Base-by-base conservation (phyloP, 108 stramenopile genomes). In the Mediolabrus comicus region DNA sequence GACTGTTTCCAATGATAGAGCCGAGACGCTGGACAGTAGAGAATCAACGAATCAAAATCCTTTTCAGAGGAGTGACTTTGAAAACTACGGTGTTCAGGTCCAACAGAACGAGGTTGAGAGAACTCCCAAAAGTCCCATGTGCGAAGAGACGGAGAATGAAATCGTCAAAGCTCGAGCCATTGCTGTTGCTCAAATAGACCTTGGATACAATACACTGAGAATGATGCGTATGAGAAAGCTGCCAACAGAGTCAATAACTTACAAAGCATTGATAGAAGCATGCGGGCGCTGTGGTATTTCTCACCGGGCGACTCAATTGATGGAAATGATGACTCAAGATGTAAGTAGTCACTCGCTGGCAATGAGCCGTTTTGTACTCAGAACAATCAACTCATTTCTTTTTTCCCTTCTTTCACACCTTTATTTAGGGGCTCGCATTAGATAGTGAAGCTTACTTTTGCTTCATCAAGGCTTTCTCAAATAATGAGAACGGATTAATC, bases 211-310 rank as follows among this genome's bases (percentile, higher is more conserved):
- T 53, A 80, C 84, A 8, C 74, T 95, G 51, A 72, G 74, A 66
- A 83, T 79, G 66, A 86, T 90, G 90, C 52, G 69, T 4, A 38
- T 52, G 34, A 57, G 95, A 30, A 85, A 83, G 34, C 62, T 93
- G 9, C 53, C 75, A 53, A 52, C 82, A 10, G 92, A 95, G 62
- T 69, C 85, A 3, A 85, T 90, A 53, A 81, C 76, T 3, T 92
- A 86, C 84, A 86, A 85, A 64, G 79, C 81, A 13, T 67, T 95
- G 32, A 95, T 95, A 78, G 90, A 90, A 31, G 90, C 95, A 1
- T 93, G 92, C 55, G 90, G 90, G 29, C 67, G 92, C 28, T 95
- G 95, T 66, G 90, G 90, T 0, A 85, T 90, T 61, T 74, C 90
- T 6, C 76, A 81, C 38, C 80, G 90, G 26, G 95, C 91, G 31